Conservation (phyloP, 192 early-diverging fungal species). For the Podila horticola region DNA sequence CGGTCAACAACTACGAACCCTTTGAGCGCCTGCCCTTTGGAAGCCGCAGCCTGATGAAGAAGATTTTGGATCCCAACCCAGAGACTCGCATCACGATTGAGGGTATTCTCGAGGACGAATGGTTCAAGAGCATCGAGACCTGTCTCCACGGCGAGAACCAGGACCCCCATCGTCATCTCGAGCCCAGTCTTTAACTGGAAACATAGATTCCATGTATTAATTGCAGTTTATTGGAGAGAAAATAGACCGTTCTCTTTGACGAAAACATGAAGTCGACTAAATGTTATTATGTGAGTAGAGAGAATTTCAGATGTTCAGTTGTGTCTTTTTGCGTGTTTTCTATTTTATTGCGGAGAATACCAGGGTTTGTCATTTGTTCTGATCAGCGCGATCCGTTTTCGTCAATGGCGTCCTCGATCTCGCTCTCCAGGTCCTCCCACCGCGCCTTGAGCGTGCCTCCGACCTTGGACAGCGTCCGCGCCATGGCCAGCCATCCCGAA, state of each 20-base stretch:
- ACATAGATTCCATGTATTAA: no score
- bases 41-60: conserved; percentile 76
- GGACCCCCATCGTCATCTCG: conserved; percentile 32
- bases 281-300: not conserved
- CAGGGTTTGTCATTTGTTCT: not conserved
- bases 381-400: conserved; percentile 20
- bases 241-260: no score
- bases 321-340: no score
- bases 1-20: conserved; percentile 71
- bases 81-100: conserved; percentile 74
- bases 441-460: conserved; percentile 32
- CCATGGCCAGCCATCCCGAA: conserved; percentile 43
- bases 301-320: no score
- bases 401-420: conserved; percentile 39
- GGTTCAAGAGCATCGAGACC: conserved; percentile 74
- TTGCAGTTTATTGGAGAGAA: no score
- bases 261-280: not conserved
- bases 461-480: conserved; percentile 5
- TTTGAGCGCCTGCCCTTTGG: conserved; percentile 78
- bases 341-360: no score
- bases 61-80: conserved; percentile 83
- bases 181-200: not conserved
- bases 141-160: conserved; percentile 59
- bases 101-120: conserved; percentile 74
- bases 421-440: conserved; percentile 31